Base-by-base conservation (phyloP, 1,284 basidiomycete species). In the Ustilago loliicola region DNA sequence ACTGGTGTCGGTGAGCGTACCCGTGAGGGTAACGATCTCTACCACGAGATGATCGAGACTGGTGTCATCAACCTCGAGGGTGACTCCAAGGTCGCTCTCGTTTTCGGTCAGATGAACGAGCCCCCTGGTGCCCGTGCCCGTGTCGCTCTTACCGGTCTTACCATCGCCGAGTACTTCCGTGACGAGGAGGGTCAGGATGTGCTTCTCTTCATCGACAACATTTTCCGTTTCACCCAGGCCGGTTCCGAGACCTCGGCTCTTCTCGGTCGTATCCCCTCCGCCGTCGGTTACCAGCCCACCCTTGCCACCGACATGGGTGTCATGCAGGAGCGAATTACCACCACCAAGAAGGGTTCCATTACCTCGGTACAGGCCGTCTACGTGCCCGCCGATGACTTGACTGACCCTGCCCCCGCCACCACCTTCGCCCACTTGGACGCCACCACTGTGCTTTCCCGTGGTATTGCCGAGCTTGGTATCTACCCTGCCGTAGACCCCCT, bases 31-130 rank as follows among this genome's bases (percentile, higher is more conserved):
- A 99, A 99, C 91, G 96, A 99, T 90, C 90, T 99, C 85, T 99
- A 99, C 91, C 96, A 98, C 89, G 96, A 99, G 90, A 98, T 99
- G 96, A 97, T 97, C 89, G 95, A 98, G 89, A 98, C 96, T 73
- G 96, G 96, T 92, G 96, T 99, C 91, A 99, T 99, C 91, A 96
- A 98, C 81, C 66, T 84, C 62, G 91, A 97, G 86, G 95, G 95
- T 88, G 94, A 96, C 88, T 98, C 96, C 88, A 98, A 99, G 91
- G 96, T 98, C 89, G 96, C 96, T 85, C 92, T 99, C 80, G 96
- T 99, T 84, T 99, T 99, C 91, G 96, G 96, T 90, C 96, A 99
- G 90, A 99, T 99, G 96, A 99, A 99, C 90, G 96, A 99, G 90
- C 96, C 96, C 88, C 96, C 96, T 85, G 96, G 96, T 92, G 96